A percentile compares a stretch with the other conserved stretches of the same genome.
phyloP scores from a whole-genome alignment of 306 rosid genomes.

The Senna tora region DNA sequence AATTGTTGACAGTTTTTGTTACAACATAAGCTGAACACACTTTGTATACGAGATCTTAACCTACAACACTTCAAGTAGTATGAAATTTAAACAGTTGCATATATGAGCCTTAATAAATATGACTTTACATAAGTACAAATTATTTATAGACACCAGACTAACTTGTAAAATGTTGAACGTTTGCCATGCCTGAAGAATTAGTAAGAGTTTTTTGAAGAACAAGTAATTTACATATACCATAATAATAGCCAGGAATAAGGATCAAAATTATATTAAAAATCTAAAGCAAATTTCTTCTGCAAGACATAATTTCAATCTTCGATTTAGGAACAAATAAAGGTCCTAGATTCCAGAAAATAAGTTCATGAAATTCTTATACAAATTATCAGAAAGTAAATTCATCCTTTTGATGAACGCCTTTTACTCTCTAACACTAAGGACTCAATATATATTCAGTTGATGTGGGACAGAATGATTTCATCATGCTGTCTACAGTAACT shows the following conservation, averaged over 20 bases:
- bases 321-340: constrained; percentile 17
- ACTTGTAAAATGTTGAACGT: constrained; percentile 26
- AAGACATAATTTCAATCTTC: not conserved
- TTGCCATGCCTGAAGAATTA: not conserved
- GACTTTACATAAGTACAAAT: constrained; percentile 1
- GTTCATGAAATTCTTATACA: not conserved
- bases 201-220: constrained; percentile 1
- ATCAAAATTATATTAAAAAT: constrained; percentile 1
- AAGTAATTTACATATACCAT: constrained; percentile 14
- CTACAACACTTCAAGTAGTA: constrained; percentile 11
- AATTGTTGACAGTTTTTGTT: constrained; percentile 42
- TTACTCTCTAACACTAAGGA: not conserved
- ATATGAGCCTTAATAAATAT: constrained; percentile 30
- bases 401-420: not conserved
- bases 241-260: constrained; percentile 6
- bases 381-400: not conserved
- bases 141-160: constrained; percentile 26
- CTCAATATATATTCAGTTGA: not conserved
- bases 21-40: constrained; percentile 31
- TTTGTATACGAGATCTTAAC: constrained; percentile 32
- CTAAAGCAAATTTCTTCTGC: constrained; percentile 25
- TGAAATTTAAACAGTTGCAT: constrained; percentile 23
- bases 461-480: constrained; percentile 5
- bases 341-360: constrained; percentile 31
- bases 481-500: constrained; percentile 23